Conservation (phyloP, 164 flowering plant species). For the Macadamia integrifolia region DNA sequence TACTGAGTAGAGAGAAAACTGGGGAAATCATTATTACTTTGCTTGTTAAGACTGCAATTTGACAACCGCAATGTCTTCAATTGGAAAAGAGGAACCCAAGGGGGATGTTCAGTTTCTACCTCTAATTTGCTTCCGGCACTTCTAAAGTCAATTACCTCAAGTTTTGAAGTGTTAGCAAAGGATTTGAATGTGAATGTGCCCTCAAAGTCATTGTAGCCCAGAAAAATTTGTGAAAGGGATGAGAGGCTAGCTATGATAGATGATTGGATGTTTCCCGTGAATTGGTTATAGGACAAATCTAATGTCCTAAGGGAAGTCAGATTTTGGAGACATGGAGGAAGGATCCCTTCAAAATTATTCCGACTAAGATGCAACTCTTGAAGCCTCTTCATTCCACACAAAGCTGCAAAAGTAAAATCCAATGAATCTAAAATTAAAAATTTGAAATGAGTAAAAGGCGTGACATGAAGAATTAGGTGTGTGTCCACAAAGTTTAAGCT, state of each 20-base stretch:
- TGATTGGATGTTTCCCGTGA: constrained; percentile 4
- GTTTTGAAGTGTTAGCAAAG: constrained; percentile 5
- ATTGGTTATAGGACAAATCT: constrained; percentile 5
- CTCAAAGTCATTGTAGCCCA: background rate
- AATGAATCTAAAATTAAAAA: too few relatives aligned
- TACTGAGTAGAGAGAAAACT: constrained; percentile 3
- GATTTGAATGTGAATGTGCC: constrained; percentile 2
- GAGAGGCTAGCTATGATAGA: background rate
- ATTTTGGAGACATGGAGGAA: constrained; percentile 10
- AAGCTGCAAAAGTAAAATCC: background rate
- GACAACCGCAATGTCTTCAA: background rate
- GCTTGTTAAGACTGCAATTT: constrained; percentile 2
- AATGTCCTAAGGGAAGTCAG: background rate
- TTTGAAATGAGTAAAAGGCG: too few relatives aligned
- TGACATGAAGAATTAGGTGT: too few relatives aligned
- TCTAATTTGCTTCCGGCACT: background rate
- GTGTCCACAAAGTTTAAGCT: too few relatives aligned
- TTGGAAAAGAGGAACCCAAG: constrained; percentile 8
- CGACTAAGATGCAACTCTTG: background rate
- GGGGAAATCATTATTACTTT: background rate
- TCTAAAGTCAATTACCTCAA: background rate
- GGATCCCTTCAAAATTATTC: background rate
- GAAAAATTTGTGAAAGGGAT: background rate
- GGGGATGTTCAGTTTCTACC: background rate
- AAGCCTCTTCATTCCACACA: constrained; percentile 7